Conservation (phyloP, 2,329 filamentous ascomycete genomes). For the Talaromyces pinophilus region DNA sequence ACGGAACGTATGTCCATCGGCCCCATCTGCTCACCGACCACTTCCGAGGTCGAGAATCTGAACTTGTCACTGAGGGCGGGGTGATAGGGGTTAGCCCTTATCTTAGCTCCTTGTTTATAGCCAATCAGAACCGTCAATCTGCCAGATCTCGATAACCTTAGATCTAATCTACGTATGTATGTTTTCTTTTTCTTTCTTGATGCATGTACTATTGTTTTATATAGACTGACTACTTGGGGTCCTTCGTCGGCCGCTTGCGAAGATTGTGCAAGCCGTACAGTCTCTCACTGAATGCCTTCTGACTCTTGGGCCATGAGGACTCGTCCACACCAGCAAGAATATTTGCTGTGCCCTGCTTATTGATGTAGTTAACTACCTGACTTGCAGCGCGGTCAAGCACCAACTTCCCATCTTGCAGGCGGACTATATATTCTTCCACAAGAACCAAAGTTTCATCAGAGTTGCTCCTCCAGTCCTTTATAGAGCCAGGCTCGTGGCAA, state of each 20-base stretch:
- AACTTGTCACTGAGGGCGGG: constrained; percentile 9
- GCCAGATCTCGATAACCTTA: not conserved
- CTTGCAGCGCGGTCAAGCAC: constrained; percentile 31
- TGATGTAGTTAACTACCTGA: constrained; percentile 31
- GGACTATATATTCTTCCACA: constrained; percentile 36
- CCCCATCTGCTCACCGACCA: not conserved
- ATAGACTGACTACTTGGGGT: constrained; percentile 16
- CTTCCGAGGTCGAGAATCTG: constrained; percentile 12
- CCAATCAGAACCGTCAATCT: not conserved
- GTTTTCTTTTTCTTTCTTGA: constrained; percentile 4
- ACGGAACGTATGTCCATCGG: not conserved
- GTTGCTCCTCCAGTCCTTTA: constrained; percentile 39
- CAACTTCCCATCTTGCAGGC: constrained; percentile 27
- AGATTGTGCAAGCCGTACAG: constrained; percentile 53
- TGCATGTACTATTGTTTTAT: not conserved
- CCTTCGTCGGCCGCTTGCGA: constrained; percentile 45
- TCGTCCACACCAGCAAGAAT: constrained; percentile 31
- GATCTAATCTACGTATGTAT: not conserved
- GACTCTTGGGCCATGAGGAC: constrained; percentile 37
- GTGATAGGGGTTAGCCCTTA: constrained; percentile 24
- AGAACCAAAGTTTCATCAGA: constrained; percentile 28
- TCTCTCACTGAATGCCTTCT: constrained; percentile 44
- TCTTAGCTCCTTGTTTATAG: not conserved
- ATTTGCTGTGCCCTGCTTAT: constrained; percentile 33
- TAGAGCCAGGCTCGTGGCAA: constrained; percentile 55